phyloP scores from a whole-genome alignment of 129 eudicot genomes.

The Silybum marianum region DNA sequence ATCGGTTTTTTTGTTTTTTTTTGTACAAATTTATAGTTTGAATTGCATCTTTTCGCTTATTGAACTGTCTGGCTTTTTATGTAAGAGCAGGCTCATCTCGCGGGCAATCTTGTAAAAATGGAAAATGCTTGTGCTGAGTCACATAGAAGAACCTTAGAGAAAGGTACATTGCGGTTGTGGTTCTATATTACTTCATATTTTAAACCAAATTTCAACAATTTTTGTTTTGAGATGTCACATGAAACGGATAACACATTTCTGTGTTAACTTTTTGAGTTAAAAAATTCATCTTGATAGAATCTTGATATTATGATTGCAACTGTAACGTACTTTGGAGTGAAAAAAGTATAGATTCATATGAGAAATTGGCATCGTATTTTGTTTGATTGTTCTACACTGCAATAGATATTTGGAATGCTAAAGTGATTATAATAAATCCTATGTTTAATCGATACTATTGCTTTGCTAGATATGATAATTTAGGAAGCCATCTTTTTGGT shows the following conservation, averaged over 20 bases:
- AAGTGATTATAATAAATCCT: too few species aligned
- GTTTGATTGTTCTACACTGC: neutral
- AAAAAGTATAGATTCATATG: neutral
- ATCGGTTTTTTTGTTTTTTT: neutral
- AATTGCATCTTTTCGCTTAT: neutral
- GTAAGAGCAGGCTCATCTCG: constrained; percentile 28
- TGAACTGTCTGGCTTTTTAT: neutral
- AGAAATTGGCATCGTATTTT: neutral
- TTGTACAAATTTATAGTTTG: neutral
- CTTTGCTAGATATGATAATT: neutral
- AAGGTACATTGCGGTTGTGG: constrained; percentile 16
- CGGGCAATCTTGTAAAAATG: constrained; percentile 28
- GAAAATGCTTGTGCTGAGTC: constrained; percentile 27
- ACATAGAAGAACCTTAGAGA: constrained; percentile 34
- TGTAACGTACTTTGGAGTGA: neutral
- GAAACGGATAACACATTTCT: neutral
- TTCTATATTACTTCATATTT: neutral
- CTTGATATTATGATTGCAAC: neutral
- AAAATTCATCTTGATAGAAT: neutral
- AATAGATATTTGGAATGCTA: neutral
- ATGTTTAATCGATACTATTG: neutral
- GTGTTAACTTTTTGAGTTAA: neutral
- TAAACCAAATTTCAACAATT: neutral
- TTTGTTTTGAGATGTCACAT: neutral
- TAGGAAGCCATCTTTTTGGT: neutral